phyloP scores from a whole-genome alignment of 2,329 filamentous ascomycete species.

The Stachybotrys echinatus region DNA sequence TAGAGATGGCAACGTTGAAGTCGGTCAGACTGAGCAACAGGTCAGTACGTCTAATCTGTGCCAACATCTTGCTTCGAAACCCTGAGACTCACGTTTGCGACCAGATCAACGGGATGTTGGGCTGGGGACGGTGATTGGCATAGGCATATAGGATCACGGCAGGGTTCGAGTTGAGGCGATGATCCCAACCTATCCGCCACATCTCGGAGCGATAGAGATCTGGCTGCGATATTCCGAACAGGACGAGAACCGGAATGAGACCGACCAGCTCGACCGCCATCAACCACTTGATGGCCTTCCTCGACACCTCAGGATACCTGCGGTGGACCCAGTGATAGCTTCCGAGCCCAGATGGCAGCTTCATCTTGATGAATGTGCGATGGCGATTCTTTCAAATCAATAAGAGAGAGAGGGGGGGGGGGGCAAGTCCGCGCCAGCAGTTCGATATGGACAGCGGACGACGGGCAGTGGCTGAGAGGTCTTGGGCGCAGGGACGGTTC shows the following conservation, averaged over 20 bases:
- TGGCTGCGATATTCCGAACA: conserved; percentile 70
- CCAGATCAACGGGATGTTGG: conserved; percentile 65
- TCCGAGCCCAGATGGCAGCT: conserved; percentile 5
- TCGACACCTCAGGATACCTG: conserved; percentile 46
- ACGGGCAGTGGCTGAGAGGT: too few relatives aligned
- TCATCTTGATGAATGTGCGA: conserved; percentile 12
- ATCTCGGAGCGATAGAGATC: conserved; percentile 66
- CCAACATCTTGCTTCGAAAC: background rate
- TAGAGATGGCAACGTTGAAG: conserved; percentile 71
- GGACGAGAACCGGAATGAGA: conserved; percentile 59
- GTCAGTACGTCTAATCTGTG: background rate
- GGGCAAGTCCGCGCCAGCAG: too few relatives aligned
- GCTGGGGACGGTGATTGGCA: conserved; percentile 62
- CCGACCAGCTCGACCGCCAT: conserved; percentile 62
- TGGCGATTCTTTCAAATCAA: background rate
- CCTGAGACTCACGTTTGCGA: conserved; percentile 56
- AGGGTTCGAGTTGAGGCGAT: conserved; percentile 72
- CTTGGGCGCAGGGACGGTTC: too few relatives aligned
- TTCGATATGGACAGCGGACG: too few relatives aligned
- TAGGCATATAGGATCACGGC: conserved; percentile 65
- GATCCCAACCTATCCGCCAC: conserved; percentile 66
- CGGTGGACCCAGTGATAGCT: conserved; percentile 53
- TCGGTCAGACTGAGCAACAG: conserved; percentile 55
- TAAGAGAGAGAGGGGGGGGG: too few relatives aligned
- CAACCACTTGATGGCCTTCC: conserved; percentile 54